phyloP scores from a whole-genome alignment of 768 basidiomycete genomes.

The Omphalotus guepiniiformis region DNA sequence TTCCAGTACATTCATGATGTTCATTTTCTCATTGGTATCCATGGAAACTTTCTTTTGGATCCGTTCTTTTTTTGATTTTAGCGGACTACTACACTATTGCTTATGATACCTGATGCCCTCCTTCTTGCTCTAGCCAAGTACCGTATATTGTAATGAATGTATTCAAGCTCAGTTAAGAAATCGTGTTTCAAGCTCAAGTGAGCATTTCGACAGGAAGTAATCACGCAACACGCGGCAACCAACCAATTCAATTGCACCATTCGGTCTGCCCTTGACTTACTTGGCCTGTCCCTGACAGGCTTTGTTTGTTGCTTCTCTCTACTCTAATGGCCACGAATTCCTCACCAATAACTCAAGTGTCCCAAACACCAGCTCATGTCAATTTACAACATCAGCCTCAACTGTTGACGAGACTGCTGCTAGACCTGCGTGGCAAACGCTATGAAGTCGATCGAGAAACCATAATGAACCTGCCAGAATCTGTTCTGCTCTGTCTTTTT shows the following conservation, averaged over 20 bases:
- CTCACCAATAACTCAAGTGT: constrained; percentile 57
- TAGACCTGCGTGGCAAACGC: constrained; percentile 87
- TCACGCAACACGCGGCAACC: not conserved
- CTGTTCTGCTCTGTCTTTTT: constrained; percentile 92
- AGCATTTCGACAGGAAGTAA: too few relatives aligned
- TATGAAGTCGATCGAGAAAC: constrained; percentile 97
- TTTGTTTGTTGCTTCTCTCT: too few relatives aligned
- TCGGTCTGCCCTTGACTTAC: not conserved
- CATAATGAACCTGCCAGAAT: constrained; percentile 98
- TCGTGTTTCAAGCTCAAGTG: too few relatives aligned
- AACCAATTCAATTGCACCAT: not conserved
- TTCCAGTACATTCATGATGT: not conserved
- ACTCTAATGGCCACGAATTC: constrained; percentile 26
- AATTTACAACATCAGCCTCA: constrained; percentile 72
- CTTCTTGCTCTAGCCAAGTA: constrained; percentile 1
- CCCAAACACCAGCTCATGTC: constrained; percentile 60
- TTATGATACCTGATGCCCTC: constrained; percentile 12
- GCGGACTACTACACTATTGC: not conserved
- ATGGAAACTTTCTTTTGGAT: not conserved
- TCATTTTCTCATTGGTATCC: too few relatives aligned
- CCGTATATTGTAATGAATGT: constrained; percentile 12
- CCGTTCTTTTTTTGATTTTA: not conserved
- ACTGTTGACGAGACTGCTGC: constrained; percentile 80
- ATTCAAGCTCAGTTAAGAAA: too few relatives aligned
- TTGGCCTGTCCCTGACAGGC: too few relatives aligned